A percentile compares a stretch with the other conserved stretches of the same genome.
Conservation (phyloP, 139 green algal genomes). For the Chlorella sp. region DNA sequence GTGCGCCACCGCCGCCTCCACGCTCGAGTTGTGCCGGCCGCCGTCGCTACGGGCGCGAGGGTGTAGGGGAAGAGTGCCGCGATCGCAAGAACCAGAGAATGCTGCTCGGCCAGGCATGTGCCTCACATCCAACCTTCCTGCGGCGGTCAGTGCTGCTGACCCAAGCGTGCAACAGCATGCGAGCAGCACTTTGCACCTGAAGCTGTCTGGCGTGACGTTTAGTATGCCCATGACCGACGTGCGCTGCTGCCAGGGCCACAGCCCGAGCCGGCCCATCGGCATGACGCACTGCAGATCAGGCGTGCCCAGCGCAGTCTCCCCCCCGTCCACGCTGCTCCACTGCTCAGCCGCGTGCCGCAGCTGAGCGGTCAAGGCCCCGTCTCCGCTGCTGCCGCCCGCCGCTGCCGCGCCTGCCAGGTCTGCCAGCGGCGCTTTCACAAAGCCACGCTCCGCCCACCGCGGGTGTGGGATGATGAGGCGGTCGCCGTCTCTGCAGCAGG, state of each 20-base stretch:
- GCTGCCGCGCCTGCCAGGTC: conserved; percentile 52
- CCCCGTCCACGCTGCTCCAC: conserved; percentile 51
- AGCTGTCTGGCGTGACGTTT: conserved; percentile 97
- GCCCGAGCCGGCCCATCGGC: conserved; percentile 38
- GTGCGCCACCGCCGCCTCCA: conserved; percentile 52
- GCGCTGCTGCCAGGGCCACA: conserved; percentile 48
- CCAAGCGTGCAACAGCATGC: too few species aligned
- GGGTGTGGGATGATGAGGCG: conserved; percentile 76
- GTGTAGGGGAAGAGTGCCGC: too few species aligned
- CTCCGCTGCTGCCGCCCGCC: background rate
- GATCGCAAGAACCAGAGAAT: too few species aligned
- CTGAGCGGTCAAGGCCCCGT: conserved; percentile 1
- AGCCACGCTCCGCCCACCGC: conserved; percentile 83
- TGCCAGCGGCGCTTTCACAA: conserved; percentile 86
- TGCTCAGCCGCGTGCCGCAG: conserved; percentile 18
- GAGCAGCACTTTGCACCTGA: too few species aligned
- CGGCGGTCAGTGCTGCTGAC: too few species aligned
- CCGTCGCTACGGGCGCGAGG: too few species aligned
- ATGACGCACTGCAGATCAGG: conserved; percentile 52
- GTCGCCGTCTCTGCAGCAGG: conserved; percentile 42
- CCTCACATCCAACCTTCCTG: too few species aligned
- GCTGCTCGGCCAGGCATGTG: too few species aligned
- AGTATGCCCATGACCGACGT: conserved; percentile 91
- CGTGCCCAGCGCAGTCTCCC: conserved; percentile 43
- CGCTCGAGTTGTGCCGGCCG: conserved; percentile 54